Percentiles rank a stretch among this genome's conserved stretches.
Evolutionary conservation across 768 basidiomycete species (phyloP).

Genomic region (Xerocomellus intermedius): DNA sequence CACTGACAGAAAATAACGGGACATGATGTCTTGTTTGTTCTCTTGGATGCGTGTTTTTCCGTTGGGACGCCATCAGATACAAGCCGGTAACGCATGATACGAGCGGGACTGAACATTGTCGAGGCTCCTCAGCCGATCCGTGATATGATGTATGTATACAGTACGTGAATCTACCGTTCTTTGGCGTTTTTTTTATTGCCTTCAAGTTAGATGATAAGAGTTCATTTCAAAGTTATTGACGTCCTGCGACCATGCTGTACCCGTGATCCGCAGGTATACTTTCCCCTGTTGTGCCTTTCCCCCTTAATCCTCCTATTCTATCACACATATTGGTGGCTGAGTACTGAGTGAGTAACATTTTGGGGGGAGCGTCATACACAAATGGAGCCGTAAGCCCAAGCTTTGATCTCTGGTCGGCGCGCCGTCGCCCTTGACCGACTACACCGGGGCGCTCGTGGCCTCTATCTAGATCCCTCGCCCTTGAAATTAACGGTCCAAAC

Average conservation of each 20-base stretch:
- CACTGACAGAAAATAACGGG: background rate
- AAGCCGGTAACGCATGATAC: too few relatives aligned
- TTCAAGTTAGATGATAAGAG: background rate
- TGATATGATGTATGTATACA: background rate
- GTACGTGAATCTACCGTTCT: background rate
- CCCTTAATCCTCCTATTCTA: too few relatives aligned
- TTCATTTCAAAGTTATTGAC: constrained; percentile 3
- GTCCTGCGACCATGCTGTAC: background rate
- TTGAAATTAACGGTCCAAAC: background rate
- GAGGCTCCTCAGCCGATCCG: background rate
- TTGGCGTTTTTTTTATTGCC: too few relatives aligned
- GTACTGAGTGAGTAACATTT: background rate
- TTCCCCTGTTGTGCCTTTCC: background rate
- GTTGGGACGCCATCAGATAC: too few relatives aligned
- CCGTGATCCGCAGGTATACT: background rate
- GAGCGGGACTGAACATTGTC: too few relatives aligned
- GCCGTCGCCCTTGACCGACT: background rate
- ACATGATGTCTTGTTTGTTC: background rate
- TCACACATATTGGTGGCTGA: too few relatives aligned
- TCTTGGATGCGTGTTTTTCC: background rate
- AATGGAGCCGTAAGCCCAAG: background rate
- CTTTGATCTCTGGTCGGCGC: background rate
- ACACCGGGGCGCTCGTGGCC: background rate
- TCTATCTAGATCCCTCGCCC: background rate
- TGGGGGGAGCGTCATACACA: background rate